Evolutionary conservation across 2,329 filamentous ascomycete genomes (phyloP), one percentile per base, ranked within the genome.

Genomic region (Epichloe scottii): DNA sequence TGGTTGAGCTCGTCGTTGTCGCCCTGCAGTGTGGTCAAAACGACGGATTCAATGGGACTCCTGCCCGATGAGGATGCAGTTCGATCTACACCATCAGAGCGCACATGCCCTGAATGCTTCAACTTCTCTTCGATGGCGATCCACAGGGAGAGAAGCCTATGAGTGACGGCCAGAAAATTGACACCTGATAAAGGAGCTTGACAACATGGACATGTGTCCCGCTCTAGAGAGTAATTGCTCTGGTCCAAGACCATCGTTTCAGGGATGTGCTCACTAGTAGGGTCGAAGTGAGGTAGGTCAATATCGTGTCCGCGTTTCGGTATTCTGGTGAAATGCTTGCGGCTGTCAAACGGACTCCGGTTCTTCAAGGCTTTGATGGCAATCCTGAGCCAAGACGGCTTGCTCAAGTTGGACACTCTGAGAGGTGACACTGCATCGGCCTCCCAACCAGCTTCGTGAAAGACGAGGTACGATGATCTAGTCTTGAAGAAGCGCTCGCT

Each of bases 391-490:
- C 19, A 17, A 21, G 39, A 33, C 10, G 14, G 4, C n/a, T 26
- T 21, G 15, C 23, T 30, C 12, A 40, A n/a, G n/a, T 26, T 38
- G 11, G 34, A 8, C 10, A 17, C 11, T 17, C 40, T 15, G 17
- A 14, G 12, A 4, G 38, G 17, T 5, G 49, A 43, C 15, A 50
- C 26, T 11, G 15, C n/a, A 7, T 14, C 34, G 11, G 33, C 5
- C 5, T 45, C 30, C 49, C 49, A 50, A 5, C 21, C 42, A 2
- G 49, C 49, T 46, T 50, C 49, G 35, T 50, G 42, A 3, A 50
- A 33, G 14, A 50, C 49, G 42, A 15, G 55, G 53, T 2, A 53
- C 4, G 17, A 19, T 4, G 43, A 58, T 55, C 11, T 55, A 10
- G 12, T 51, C 49, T 5, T 47, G 54, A n/a, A 57, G 57, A 12